A percentile compares a stretch with the other conserved stretches of the same genome.
Conservation (phyloP, 2,329 filamentous ascomycete species). For the Epichloe bromicola region DNA sequence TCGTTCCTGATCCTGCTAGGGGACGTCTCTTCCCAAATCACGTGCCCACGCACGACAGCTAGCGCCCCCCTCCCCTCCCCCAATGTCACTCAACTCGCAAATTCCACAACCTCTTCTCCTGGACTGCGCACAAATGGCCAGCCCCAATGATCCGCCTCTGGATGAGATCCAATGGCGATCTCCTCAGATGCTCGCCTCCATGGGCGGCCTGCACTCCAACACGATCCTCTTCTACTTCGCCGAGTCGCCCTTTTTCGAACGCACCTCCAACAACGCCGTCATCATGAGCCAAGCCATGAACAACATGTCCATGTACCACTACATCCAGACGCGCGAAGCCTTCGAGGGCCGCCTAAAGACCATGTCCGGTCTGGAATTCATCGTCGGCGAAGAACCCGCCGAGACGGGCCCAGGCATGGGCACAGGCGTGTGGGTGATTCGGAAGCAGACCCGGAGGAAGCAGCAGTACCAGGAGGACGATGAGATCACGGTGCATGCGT, state of each 20-base stretch:
- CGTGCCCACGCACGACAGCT: too few species aligned
- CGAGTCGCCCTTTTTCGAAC: slow-evolving; percentile 54
- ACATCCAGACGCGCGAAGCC: slow-evolving; percentile 46
- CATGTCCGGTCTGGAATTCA: slow-evolving; percentile 55
- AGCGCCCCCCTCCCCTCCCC: neutral
- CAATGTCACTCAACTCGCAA: neutral
- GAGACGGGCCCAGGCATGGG: slow-evolving; percentile 51
- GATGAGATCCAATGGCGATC: slow-evolving; percentile 57
- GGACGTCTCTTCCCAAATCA: too few species aligned
- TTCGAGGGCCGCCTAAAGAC: slow-evolving; percentile 50
- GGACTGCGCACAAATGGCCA: slow-evolving; percentile 22
- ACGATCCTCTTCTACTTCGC: slow-evolving; percentile 56
- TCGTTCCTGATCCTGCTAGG: too few species aligned
- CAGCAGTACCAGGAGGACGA: slow-evolving; percentile 39
- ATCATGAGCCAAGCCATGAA: slow-evolving; percentile 48
- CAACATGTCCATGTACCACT: slow-evolving; percentile 43
- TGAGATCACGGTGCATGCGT: slow-evolving; percentile 44
- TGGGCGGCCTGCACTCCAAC: slow-evolving; percentile 51
- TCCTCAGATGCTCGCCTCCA: slow-evolving; percentile 32
- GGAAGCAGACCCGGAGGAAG: slow-evolving; percentile 53
- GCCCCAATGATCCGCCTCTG: slow-evolving; percentile 38
- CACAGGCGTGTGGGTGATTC: slow-evolving; percentile 56
- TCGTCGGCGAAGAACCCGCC: slow-evolving; percentile 51
- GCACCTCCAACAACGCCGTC: slow-evolving; percentile 53
- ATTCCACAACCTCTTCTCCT: neutral